Evolutionary conservation across 2,329 filamentous ascomycete species (phyloP), one percentile per base, ranked within the genome.

Genomic region (Fusarium lyarnte): DNA sequence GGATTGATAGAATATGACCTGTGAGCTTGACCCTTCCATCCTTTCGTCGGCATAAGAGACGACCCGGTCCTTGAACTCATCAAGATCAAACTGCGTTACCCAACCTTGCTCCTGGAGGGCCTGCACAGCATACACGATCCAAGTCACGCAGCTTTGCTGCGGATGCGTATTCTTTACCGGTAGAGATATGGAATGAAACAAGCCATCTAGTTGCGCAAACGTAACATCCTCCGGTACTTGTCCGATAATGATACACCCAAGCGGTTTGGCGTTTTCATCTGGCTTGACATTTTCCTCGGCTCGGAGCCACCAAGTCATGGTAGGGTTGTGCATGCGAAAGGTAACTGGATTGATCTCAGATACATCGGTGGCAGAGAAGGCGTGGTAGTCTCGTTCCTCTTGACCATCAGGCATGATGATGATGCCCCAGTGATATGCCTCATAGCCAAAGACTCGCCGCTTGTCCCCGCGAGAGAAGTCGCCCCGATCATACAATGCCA

Each of bases 131-230:
- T 76, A 61, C 27, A 70, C 55, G n/a, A 54, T 66, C 79, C 80
- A 81, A 17, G 78, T 78, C 53, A 81, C 79, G n/a, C 79, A 81
- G 63, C 78, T 81, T 66, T 81, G 78, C 45, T 81, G 80, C 0
- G 79, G 80, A 53, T 81, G 49, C 21, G 62, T 79, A 27, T 81
- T 78, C 65, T 79, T 81, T 2, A 74, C 63, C 2, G 80, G 80
- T 6, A 79, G 52, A 21, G 73, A 77, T 36, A 81, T 57, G 14
- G 16, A 33, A 2, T 41, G 53, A 25, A 81, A 78, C 12, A 81
- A 55, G 0, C 39, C 59, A 4, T n/a, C 21, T 11, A 81, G 53
- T 25, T 79, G 71, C 19, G 59, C 53, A 6, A 23, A 60, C 3
- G 76, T 72, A 2, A 74, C 27, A 2, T 36, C 54, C 10, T 68